phyloP scores from a whole-genome alignment of 140 eudicot genomes.

The Oenanthe javanica region DNA sequence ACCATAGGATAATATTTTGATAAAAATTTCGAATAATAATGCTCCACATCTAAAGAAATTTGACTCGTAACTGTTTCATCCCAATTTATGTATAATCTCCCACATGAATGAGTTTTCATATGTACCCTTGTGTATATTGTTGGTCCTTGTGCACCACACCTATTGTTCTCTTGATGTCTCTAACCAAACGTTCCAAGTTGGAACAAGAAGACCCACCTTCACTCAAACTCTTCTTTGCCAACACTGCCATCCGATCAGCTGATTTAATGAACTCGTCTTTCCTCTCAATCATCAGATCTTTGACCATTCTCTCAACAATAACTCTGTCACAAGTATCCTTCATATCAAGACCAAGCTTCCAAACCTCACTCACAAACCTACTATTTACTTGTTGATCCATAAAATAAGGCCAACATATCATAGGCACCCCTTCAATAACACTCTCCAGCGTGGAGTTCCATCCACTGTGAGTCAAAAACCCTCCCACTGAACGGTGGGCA shows the following conservation, averaged over 20 bases:
- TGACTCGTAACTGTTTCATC: neutral
- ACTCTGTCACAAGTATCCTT: slow-evolving; percentile 57
- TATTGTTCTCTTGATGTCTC: slow-evolving; percentile 25
- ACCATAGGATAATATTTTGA: neutral
- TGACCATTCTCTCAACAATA: slow-evolving; percentile 36
- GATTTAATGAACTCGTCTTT: slow-evolving; percentile 31
- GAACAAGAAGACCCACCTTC: slow-evolving; percentile 38
- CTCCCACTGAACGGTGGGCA: slow-evolving; percentile 40
- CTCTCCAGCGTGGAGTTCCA: slow-evolving; percentile 68
- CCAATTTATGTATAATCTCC: neutral
- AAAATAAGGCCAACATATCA: slow-evolving; percentile 67
- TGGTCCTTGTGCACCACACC: neutral
- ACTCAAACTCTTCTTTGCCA: slow-evolving; percentile 34
- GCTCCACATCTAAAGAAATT: neutral
- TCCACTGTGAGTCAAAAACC: slow-evolving; percentile 54
- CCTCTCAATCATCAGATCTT: slow-evolving; percentile 42
- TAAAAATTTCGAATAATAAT: neutral
- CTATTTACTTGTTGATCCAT: slow-evolving; percentile 53
- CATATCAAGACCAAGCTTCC: slow-evolving; percentile 66
- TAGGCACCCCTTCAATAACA: slow-evolving; percentile 47
- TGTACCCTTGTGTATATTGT: neutral
- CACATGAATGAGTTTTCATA: neutral
- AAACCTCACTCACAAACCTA: slow-evolving; percentile 48
- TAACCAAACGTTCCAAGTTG: slow-evolving; percentile 33
- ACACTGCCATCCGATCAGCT: slow-evolving; percentile 32